phyloP scores from a whole-genome alignment of 2,329 filamentous ascomycete genomes.

The Albifimbria verrucaria region DNA sequence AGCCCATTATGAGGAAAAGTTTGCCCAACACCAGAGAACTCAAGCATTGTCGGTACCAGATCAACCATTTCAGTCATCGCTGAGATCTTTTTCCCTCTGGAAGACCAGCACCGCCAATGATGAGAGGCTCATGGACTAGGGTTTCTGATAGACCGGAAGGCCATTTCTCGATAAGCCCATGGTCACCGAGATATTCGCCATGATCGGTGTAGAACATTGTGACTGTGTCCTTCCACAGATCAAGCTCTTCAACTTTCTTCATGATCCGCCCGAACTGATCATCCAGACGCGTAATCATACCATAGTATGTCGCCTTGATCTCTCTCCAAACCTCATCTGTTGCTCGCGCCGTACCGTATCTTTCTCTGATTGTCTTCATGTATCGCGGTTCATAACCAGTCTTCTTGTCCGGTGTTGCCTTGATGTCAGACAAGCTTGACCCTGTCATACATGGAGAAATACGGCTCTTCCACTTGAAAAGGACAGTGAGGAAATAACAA shows the following conservation, averaged over 20 bases:
- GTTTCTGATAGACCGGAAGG: slow-evolving; percentile 39
- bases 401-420: slow-evolving; percentile 15
- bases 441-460: slow-evolving; percentile 43
- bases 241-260: slow-evolving; percentile 26
- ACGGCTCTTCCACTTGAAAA: slow-evolving; percentile 45
- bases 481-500: slow-evolving; percentile 43
- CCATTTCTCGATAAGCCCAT: slow-evolving; percentile 48
- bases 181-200: slow-evolving; percentile 44
- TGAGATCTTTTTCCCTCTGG: slow-evolving; percentile 26
- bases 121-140: slow-evolving; percentile 39
- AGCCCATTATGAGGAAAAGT: slow-evolving; percentile 37
- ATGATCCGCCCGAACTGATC: slow-evolving; percentile 42
- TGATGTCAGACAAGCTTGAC: slow-evolving; percentile 15
- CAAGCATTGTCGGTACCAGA: slow-evolving; percentile 39
- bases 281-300: slow-evolving; percentile 43
- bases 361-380: slow-evolving; percentile 34
- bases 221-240: slow-evolving; percentile 34
- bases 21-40: slow-evolving; percentile 33
- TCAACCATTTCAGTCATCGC: slow-evolving; percentile 43
- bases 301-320: slow-evolving; percentile 42
- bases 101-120: slow-evolving; percentile 38
- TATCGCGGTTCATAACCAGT: slow-evolving; percentile 41
- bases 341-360: slow-evolving; percentile 35
- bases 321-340: slow-evolving; percentile 40
- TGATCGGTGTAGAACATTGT: slow-evolving; percentile 44